phyloP scores from a whole-genome alignment of 352 stramenopile genomes.

The Phytophthora hybrid region DNA sequence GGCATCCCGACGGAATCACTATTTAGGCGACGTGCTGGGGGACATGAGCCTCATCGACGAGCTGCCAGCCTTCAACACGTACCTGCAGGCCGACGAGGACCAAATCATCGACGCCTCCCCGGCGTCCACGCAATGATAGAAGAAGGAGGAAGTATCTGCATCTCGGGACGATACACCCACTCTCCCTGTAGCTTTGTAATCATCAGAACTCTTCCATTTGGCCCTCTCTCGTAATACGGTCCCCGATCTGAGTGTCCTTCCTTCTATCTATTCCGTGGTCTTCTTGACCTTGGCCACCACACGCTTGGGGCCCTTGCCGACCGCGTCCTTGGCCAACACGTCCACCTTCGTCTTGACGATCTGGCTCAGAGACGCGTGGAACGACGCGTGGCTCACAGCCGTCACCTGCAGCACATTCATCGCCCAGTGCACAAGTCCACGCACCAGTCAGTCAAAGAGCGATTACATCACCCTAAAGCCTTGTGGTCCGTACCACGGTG shows the following conservation, averaged over 20 bases:
- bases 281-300: conserved; percentile 71
- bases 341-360: conserved; percentile 81
- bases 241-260: neutral
- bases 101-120: conserved; percentile 66
- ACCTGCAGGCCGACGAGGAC: conserved; percentile 45
- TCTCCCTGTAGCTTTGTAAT: conserved; percentile 41
- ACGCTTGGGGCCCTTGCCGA: conserved; percentile 38
- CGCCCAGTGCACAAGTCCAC: conserved; percentile 3
- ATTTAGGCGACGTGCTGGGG: conserved; percentile 75
- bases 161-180: conserved; percentile 1
- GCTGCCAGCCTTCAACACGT: conserved; percentile 58
- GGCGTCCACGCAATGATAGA: conserved; percentile 36
- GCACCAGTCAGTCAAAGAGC: conserved; percentile 9
- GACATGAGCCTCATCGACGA: conserved; percentile 79
- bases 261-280: conserved; percentile 66
- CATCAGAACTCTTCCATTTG: conserved; percentile 40
- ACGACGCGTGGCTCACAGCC: conserved; percentile 59
- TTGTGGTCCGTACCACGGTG: conserved; percentile 53
- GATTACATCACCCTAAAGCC: neutral
- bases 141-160: conserved; percentile 9
- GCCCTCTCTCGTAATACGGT: conserved; percentile 1
- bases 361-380: conserved; percentile 74
- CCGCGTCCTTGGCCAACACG: conserved; percentile 36
- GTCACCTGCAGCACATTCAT: conserved; percentile 52
- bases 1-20: conserved; percentile 75